phyloP scores from a whole-genome alignment of 345 rosid species.

The Euclidium syriacum region DNA sequence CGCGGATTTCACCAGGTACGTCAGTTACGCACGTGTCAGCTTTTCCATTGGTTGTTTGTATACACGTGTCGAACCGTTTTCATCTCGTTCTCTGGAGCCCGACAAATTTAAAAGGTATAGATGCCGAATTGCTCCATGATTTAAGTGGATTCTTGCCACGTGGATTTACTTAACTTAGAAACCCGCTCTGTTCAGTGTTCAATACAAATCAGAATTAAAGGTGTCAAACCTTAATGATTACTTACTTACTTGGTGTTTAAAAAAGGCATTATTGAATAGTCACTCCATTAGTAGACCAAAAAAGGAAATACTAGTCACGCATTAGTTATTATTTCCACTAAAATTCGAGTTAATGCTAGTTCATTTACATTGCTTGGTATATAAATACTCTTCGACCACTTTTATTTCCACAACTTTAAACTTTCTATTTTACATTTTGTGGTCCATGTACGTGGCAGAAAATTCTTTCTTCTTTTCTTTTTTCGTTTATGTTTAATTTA shows the following conservation, averaged over 20 bases:
- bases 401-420: neutral
- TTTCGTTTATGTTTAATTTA: neutral
- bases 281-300: neutral
- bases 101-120: conserved; percentile 14
- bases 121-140: neutral
- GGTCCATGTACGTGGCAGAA: conserved; percentile 11
- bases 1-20: conserved; percentile 89
- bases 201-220: neutral
- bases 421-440: neutral
- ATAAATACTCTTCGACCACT: neutral
- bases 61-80: conserved; percentile 19
- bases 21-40: conserved; percentile 2
- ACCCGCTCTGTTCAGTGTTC: too few species aligned
- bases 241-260: conserved; percentile 5
- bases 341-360: neutral
- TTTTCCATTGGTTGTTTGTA: neutral
- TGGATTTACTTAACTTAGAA: neutral
- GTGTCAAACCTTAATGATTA: conserved; percentile 14
- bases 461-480: neutral
- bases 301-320: neutral
- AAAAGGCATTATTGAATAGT: neutral
- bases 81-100: neutral
- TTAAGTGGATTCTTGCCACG: conserved; percentile 16
- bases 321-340: neutral
- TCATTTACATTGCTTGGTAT: neutral